Conservation (phyloP, 345 rosid species). For the Gossypium herbaceum region DNA sequence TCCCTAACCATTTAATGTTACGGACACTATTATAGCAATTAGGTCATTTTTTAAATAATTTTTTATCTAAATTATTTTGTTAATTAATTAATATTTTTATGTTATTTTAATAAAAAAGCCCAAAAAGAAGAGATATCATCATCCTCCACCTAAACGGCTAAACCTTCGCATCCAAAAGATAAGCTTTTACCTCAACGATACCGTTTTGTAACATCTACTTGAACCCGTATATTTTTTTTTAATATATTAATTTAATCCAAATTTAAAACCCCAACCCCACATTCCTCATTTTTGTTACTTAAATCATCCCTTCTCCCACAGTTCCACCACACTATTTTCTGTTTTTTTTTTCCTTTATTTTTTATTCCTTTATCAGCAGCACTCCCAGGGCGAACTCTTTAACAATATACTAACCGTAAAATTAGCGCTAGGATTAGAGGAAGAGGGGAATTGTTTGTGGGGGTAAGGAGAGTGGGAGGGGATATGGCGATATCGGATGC, state of each 20-base stretch:
- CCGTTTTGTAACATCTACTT: not conserved
- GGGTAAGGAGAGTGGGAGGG: not conserved
- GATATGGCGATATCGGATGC: slow-evolving; percentile 81
- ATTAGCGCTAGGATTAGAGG: not conserved
- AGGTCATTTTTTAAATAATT: too few relatives aligned
- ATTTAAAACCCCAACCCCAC: slow-evolving; percentile 13
- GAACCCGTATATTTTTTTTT: too few relatives aligned
- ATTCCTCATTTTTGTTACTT: slow-evolving; percentile 9
- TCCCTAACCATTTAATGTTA: too few relatives aligned
- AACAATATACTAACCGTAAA: not conserved
- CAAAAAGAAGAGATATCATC: too few relatives aligned
- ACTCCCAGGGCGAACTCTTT: not conserved
- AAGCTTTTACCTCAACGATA: too few relatives aligned
- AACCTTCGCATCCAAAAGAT: too few relatives aligned
- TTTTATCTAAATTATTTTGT: too few relatives aligned
- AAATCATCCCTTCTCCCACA: not conserved
- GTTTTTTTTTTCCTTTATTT: not conserved
- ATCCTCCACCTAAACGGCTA: too few relatives aligned
- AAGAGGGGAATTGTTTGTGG: not conserved
- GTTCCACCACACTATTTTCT: not conserved
- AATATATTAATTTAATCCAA: not conserved
- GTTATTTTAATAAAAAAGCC: too few relatives aligned
- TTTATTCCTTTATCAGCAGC: not conserved
- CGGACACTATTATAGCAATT: too few relatives aligned
- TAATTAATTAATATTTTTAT: too few relatives aligned